phyloP scores from a whole-genome alignment of 345 rosid genomes.

The Fremontodendron californicum region DNA sequence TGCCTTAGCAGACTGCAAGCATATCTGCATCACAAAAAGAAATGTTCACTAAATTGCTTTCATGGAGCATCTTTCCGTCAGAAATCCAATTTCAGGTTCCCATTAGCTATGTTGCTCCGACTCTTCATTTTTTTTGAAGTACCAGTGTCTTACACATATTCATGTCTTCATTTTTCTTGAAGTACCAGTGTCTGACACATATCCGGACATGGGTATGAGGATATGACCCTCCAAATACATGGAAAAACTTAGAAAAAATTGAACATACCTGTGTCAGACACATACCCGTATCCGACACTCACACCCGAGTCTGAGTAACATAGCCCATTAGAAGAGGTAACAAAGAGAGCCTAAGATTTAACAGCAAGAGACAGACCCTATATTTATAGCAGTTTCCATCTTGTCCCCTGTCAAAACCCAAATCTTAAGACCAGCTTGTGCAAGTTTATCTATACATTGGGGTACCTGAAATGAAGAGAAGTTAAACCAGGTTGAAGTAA shows the following conservation, averaged over 20 bases:
- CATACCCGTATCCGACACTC: too few species aligned
- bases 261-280: too few species aligned
- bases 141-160: too few species aligned
- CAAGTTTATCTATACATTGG: constrained; percentile 95
- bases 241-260: too few species aligned
- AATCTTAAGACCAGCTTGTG: constrained; percentile 93
- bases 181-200: too few species aligned
- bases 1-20: constrained; percentile 92
- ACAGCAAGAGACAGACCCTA: constrained; percentile 57
- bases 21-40: constrained; percentile 50
- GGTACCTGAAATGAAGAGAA: constrained; percentile 58
- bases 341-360: constrained; percentile 7
- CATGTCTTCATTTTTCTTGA: too few species aligned
- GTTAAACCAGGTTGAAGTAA: constrained; percentile 21
- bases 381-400: constrained; percentile 99
- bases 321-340: constrained; percentile 14
- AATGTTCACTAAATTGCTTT: constrained; percentile 10
- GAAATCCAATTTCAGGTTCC: constrained; percentile 7
- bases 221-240: too few species aligned
- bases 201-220: too few species aligned
- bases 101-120: too few species aligned
- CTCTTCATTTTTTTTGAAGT: too few species aligned
- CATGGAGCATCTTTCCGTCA: constrained; percentile 9
- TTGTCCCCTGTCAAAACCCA: constrained; percentile 99
- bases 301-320: too few species aligned